These are phyloP conservation scores for Daldinia decipiens DNA, from an alignment of 495 filamentous ascomycete species.

Conservation along the genomic window DNA sequence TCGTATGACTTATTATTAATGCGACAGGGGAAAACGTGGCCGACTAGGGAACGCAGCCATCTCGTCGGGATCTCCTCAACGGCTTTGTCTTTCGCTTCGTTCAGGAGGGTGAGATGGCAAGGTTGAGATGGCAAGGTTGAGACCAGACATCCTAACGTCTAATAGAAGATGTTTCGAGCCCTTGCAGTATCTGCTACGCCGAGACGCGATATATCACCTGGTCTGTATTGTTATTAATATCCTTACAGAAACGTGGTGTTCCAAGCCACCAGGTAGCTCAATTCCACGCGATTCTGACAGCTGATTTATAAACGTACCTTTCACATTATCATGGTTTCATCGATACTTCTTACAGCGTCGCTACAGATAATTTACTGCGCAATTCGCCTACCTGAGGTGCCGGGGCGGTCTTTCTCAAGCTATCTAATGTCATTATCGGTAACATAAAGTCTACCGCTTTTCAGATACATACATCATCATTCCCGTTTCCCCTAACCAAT, in stretches of 20 bases:
- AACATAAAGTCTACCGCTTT: not conserved
- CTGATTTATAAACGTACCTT: slow-evolving; percentile 16
- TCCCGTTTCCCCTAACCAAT: not conserved
- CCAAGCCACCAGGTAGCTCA: slow-evolving; percentile 37
- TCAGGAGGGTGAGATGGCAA: slow-evolving; percentile 32
- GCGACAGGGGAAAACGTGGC: slow-evolving; percentile 18
- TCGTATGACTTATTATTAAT: slow-evolving; percentile 20
- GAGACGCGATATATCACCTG: slow-evolving; percentile 41
- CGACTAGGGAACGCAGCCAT: slow-evolving; percentile 12
- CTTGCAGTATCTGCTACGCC: slow-evolving; percentile 36
- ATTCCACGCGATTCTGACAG: slow-evolving; percentile 21
- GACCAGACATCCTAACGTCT: slow-evolving; percentile 38
- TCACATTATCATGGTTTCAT: slow-evolving; percentile 1
- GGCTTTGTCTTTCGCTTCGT: slow-evolving; percentile 39
- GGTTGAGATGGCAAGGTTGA: slow-evolving; percentile 43
- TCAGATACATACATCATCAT: too few species aligned
- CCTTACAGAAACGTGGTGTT: slow-evolving; percentile 46
- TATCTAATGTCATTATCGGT: not conserved
- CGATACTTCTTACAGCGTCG: not conserved
- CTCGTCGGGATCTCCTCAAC: slow-evolving; percentile 28
- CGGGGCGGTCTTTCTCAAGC: not conserved
- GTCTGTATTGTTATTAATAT: slow-evolving; percentile 34
- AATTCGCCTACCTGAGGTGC: not conserved
- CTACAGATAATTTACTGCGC: not conserved
- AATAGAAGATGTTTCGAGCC: slow-evolving; percentile 43